Evolutionary conservation across 768 basidiomycete species (phyloP), one percentile per base, ranked within the genome.

Genomic region (Crepidotus variabilis): DNA sequence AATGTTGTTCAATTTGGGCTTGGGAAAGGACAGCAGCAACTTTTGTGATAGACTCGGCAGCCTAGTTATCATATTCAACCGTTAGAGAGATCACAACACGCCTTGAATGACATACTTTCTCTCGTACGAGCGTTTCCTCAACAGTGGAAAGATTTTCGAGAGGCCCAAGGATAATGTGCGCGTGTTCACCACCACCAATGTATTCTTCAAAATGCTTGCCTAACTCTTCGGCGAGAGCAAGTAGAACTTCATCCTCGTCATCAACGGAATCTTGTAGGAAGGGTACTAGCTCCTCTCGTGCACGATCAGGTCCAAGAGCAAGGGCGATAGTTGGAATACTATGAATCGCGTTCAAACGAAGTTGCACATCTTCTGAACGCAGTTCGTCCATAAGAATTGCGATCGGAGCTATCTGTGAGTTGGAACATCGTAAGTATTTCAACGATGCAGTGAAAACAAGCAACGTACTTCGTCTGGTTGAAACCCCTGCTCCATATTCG

Each of bases 201-300:
- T 97, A 98, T 60, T 98, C 92, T 65, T 94, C 88, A 63, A 98
- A 96, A 67, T 83, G 87, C 69, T 83, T 83, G 43, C 97, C 97
- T 20, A 99, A 76, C 69, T 98, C 97, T 63, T 98, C 96, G 18
- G 96, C 94, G 51, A 99, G 78, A 5, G 95, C 96, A 47, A 99
- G 81, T 43, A 99, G 78, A 28, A 99, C 95, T 67, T 99, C 97
- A 71, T 99, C 97, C 73, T 99, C 97, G 67, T 99, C 97, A 71
- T 99, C 97, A 62, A 99, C 87, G n/a, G 94, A 95, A 67, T 99
- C 96, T 75, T 94, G 93, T 53, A 99, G 84, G 78, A 99, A 99
- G 1, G 94, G 92, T 60, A 99, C 84, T 63, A 99, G 84, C 70
- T 99, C 97, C 54, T 94, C 90, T 60, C 96, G 85, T 22, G 95